phyloP scores from a whole-genome alignment of 2,329 filamentous ascomycete genomes.

The Hawksworthiomyces lignivorus region DNA sequence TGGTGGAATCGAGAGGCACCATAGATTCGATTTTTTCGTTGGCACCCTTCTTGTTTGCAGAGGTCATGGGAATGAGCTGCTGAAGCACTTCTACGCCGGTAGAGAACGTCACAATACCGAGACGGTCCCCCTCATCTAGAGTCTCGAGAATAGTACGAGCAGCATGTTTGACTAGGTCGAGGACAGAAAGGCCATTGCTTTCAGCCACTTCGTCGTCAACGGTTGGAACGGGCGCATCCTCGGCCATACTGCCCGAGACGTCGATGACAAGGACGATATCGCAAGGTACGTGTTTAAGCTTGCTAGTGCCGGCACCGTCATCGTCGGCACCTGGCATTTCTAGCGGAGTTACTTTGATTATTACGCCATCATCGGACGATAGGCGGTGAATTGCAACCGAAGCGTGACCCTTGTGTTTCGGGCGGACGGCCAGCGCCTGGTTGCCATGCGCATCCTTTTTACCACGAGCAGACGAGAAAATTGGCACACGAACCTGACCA shows the following conservation, averaged over 20 bases:
- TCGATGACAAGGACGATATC: constrained; percentile 57
- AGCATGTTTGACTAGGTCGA: constrained; percentile 55
- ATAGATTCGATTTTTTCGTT: constrained; percentile 37
- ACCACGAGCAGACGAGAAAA: no score
- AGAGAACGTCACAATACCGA: constrained; percentile 51
- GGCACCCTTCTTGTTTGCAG: constrained; percentile 34
- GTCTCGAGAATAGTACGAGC: constrained; percentile 49
- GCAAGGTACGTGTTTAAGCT: constrained; percentile 38
- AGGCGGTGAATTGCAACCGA: constrained; percentile 25
- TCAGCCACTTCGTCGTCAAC: constrained; percentile 33
- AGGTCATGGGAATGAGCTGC: constrained; percentile 38
- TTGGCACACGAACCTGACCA: no score
- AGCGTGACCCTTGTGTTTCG: neutral
- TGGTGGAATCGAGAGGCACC: constrained; percentile 33
- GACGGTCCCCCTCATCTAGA: constrained; percentile 43
- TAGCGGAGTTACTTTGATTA: constrained; percentile 41
- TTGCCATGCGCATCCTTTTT: no score
- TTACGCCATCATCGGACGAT: constrained; percentile 28
- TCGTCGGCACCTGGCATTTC: constrained; percentile 19
- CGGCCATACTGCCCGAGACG: constrained; percentile 49
- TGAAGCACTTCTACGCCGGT: constrained; percentile 28
- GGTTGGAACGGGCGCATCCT: constrained; percentile 36
- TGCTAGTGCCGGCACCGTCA: neutral
- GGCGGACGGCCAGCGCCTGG: neutral
- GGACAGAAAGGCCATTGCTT: constrained; percentile 41